A percentile compares a stretch with the other conserved stretches of the same genome.
phyloP scores from a whole-genome alignment of 345 rosid species.

The Cochlearia excelsa region DNA sequence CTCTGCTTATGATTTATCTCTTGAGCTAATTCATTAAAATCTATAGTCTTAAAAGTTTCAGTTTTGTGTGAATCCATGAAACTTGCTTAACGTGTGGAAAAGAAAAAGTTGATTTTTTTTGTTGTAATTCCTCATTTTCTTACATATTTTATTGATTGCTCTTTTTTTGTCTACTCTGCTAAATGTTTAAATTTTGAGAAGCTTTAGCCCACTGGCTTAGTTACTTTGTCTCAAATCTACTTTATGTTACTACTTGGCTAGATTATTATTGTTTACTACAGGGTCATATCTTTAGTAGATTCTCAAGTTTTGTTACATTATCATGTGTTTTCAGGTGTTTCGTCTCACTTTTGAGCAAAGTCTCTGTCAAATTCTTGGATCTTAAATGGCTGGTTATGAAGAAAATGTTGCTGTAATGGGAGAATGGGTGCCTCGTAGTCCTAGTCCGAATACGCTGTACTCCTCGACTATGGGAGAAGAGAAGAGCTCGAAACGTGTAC shows the following conservation, averaged over 20 bases:
- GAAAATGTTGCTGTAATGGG: slow-evolving; percentile 71
- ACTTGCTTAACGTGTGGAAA: slow-evolving; percentile 23
- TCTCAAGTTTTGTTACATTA: slow-evolving; percentile 3
- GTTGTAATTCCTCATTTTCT: not conserved
- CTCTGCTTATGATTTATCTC: slow-evolving; percentile 17
- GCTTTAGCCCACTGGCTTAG: slow-evolving; percentile 9
- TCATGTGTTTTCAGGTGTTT: slow-evolving; percentile 11
- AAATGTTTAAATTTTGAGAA: slow-evolving; percentile 3
- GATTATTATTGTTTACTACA: slow-evolving; percentile 3
- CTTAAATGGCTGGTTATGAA: slow-evolving; percentile 63
- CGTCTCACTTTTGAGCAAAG: not conserved
- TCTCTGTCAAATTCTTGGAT: slow-evolving; percentile 23
- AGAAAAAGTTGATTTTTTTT: slow-evolving; percentile 4
- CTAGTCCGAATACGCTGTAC: slow-evolving; percentile 45
- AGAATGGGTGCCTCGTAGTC: slow-evolving; percentile 80
- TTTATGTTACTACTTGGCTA: not conserved
- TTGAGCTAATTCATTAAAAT: slow-evolving; percentile 9
- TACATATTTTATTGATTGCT: slow-evolving; percentile 2
- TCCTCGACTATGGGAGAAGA: slow-evolving; percentile 38
- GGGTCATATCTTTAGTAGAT: not conserved
- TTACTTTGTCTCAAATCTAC: slow-evolving; percentile 14
- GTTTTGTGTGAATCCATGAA: too few relatives aligned
- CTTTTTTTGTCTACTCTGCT: not conserved
- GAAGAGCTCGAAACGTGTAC: slow-evolving; percentile 41
- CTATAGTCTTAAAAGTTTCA: slow-evolving; percentile 8